phyloP scores from a whole-genome alignment of 2,329 filamentous ascomycete genomes.

The Massarina eburnea region DNA sequence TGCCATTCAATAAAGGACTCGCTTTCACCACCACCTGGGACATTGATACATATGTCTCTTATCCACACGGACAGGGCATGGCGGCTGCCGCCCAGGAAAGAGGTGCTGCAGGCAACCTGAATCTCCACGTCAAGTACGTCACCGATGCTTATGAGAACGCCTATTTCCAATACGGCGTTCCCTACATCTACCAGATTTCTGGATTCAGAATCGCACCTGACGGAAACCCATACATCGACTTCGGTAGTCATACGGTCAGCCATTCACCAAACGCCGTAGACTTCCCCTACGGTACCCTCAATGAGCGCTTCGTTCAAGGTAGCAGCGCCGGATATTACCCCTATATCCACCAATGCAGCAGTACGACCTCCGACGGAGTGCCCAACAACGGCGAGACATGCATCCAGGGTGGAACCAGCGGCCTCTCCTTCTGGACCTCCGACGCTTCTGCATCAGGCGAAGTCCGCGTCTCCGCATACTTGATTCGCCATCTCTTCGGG shows the following conservation, averaged over 20 bases:
- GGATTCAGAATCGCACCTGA: slow-evolving; percentile 4
- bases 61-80: slow-evolving; percentile 9
- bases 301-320: slow-evolving; percentile 3
- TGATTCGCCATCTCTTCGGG: slow-evolving; percentile 5
- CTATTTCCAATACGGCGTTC: slow-evolving; percentile 8
- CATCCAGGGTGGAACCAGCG: slow-evolving; percentile 6
- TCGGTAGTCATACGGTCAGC: slow-evolving; percentile 8
- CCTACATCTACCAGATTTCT: slow-evolving; percentile 9
- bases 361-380: not conserved
- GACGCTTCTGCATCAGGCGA: slow-evolving; percentile 6
- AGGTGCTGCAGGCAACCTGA: slow-evolving; percentile 5
- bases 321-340: slow-evolving; percentile 1
- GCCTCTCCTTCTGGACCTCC: slow-evolving; percentile 7
- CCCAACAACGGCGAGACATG: slow-evolving; percentile 4
- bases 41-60: slow-evolving; percentile 9
- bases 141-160: slow-evolving; percentile 8
- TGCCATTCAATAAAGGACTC: slow-evolving; percentile 8
- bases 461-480: slow-evolving; percentile 3
- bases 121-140: slow-evolving; percentile 9
- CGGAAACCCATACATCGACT: slow-evolving; percentile 7
- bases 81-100: slow-evolving; percentile 7
- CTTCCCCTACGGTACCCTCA: slow-evolving; percentile 3
- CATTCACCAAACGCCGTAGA: slow-evolving; percentile 8
- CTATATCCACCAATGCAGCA: slow-evolving; percentile 3
- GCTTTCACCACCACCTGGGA: slow-evolving; percentile 10